These are phyloP conservation scores for Daldinia sp. DNA, from an alignment of 2,329 filamentous ascomycete species.

Conservation along the genomic window DNA sequence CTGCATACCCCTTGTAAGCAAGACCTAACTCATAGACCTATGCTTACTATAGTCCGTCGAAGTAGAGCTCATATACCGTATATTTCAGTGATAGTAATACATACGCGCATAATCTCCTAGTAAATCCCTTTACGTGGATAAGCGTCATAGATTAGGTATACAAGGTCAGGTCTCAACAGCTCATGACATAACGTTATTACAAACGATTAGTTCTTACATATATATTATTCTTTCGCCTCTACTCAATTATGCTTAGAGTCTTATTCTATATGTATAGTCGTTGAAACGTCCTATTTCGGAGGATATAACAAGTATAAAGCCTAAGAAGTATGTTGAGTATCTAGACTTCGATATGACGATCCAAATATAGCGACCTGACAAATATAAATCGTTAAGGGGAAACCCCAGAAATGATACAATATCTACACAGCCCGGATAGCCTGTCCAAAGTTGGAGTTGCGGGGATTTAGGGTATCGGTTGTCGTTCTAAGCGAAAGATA, in stretches of 20 bases:
- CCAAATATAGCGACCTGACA: constrained; percentile 5
- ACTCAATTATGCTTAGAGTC: background rate
- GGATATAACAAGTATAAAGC: background rate
- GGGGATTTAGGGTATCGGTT: constrained; percentile 27
- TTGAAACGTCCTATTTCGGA: constrained; percentile 29
- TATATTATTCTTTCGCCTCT: background rate
- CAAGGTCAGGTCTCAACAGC: background rate
- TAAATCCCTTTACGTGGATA: too few relatives aligned
- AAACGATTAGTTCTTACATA: background rate
- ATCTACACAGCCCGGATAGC: constrained; percentile 14
- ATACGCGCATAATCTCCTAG: too few relatives aligned
- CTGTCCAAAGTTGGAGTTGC: constrained; percentile 22
- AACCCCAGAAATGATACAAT: constrained; percentile 14
- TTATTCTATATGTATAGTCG: background rate
- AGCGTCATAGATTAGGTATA: background rate
- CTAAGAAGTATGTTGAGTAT: constrained; percentile 8
- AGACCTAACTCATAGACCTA: too few relatives aligned
- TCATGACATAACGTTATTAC: background rate
- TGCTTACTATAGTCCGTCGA: too few relatives aligned
- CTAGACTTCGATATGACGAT: background rate
- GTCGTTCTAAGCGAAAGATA: constrained; percentile 18
- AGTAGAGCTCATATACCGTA: too few relatives aligned
- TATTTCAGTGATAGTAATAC: too few relatives aligned
- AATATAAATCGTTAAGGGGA: constrained; percentile 23
- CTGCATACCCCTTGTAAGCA: too few relatives aligned